A percentile compares a stretch with the other conserved stretches of the same genome.
These are phyloP conservation scores for Mariannaea sp. DNA, from an alignment of 2,329 filamentous ascomycete genomes.

Conservation along the genomic window DNA sequence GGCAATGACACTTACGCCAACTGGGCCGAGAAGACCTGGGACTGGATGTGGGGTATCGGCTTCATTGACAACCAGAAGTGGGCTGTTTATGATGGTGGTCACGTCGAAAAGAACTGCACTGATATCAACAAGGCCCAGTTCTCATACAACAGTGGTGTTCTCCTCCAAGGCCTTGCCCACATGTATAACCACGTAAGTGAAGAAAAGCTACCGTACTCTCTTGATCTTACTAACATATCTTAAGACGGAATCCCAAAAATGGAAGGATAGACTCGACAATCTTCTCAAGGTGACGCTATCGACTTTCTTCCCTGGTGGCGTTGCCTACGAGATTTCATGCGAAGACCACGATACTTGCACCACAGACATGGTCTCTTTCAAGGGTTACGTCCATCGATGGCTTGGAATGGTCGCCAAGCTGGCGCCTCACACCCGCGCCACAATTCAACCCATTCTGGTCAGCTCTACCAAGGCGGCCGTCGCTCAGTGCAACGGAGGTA, in stretches of 20 bases:
- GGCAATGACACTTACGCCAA: slow-evolving; percentile 67
- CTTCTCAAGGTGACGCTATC: slow-evolving; percentile 44
- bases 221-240: slow-evolving; percentile 21
- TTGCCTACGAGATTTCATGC: slow-evolving; percentile 67
- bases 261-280: slow-evolving; percentile 55
- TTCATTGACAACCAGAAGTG: slow-evolving; percentile 65
- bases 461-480: slow-evolving; percentile 60
- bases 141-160: slow-evolving; percentile 68
- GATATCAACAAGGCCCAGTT: slow-evolving; percentile 66
- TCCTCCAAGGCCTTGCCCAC: slow-evolving; percentile 66
- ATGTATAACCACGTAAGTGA: slow-evolving; percentile 67
- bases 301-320: slow-evolving; percentile 59
- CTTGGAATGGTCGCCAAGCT: slow-evolving; percentile 58
- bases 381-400: slow-evolving; percentile 63
- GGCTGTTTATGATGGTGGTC: slow-evolving; percentile 68
- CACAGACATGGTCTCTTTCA: slow-evolving; percentile 67
- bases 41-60: slow-evolving; percentile 61
- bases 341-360: slow-evolving; percentile 61
- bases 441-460: slow-evolving; percentile 57
- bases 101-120: slow-evolving; percentile 63
- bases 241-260: slow-evolving; percentile 55
- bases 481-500: slow-evolving; percentile 58
- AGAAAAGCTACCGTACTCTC: background rate
- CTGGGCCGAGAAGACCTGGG: slow-evolving; percentile 64
- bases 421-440: slow-evolving; percentile 58